These are phyloP conservation scores for Beauveria medogensis DNA, from an alignment of 2,329 filamentous ascomycete genomes.

Conservation along the genomic window DNA sequence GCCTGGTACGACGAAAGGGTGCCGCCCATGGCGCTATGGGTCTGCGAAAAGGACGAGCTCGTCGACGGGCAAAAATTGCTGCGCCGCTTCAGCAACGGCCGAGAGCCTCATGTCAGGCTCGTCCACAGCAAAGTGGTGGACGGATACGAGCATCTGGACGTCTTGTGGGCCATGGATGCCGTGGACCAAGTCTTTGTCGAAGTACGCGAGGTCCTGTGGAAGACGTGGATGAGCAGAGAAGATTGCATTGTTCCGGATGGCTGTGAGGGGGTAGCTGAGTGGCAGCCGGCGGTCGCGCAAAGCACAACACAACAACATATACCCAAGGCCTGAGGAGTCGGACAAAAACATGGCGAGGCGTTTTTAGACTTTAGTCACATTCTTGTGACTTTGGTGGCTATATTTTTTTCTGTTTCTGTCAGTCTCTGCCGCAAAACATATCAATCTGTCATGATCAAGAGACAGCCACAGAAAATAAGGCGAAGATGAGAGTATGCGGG, in stretches of 20 bases:
- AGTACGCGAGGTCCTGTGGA: slow-evolving; percentile 76
- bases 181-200: slow-evolving; percentile 77
- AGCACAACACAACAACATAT: not conserved
- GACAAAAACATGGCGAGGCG: not conserved
- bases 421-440: not conserved
- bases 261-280: slow-evolving; percentile 45
- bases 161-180: slow-evolving; percentile 89
- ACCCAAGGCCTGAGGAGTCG: not conserved
- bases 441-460: not conserved
- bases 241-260: slow-evolving; percentile 56
- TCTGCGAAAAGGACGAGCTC: slow-evolving; percentile 72
- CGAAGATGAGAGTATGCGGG: not conserved
- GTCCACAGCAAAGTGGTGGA: slow-evolving; percentile 78
- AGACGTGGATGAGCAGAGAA: slow-evolving; percentile 52
- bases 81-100: slow-evolving; percentile 62
- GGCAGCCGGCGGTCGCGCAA: slow-evolving; percentile 19
- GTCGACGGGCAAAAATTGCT: slow-evolving; percentile 75
- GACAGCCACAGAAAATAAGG: not conserved
- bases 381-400: not conserved
- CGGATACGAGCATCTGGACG: slow-evolving; percentile 88
- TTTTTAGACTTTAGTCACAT: not conserved
- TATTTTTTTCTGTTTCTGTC: not conserved
- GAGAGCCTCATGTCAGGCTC: slow-evolving; percentile 73
- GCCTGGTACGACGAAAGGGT: slow-evolving; percentile 77
- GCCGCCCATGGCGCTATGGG: slow-evolving; percentile 83